phyloP scores from a whole-genome alignment of 2,329 filamentous ascomycete species.

The Stemphylium beticola region DNA sequence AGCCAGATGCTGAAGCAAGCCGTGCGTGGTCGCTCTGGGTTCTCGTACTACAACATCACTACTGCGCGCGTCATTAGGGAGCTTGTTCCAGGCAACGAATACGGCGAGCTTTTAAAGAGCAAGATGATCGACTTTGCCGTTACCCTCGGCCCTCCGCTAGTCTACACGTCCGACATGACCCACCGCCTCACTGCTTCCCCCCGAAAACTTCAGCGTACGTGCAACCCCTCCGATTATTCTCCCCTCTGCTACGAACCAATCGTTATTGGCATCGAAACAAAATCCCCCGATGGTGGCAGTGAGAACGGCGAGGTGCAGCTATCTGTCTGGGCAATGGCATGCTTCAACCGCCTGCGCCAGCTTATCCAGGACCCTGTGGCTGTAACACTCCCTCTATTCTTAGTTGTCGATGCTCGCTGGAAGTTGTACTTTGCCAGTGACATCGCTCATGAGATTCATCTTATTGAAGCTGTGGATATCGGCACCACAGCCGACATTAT shows the following conservation, averaged over 20 bases:
- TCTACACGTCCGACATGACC: constrained; percentile 7
- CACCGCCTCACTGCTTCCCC: constrained; percentile 11
- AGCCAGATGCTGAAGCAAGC: constrained; percentile 13
- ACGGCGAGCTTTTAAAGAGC: constrained; percentile 4
- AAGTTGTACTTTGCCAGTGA: not conserved
- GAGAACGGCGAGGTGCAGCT: constrained; percentile 17
- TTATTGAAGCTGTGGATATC: constrained; percentile 14
- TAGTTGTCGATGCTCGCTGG: constrained; percentile 10
- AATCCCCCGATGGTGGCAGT: constrained; percentile 14
- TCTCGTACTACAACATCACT: constrained; percentile 15
- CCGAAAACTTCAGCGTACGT: constrained; percentile 3
- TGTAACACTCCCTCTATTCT: constrained; percentile 16
- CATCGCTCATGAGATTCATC: constrained; percentile 9
- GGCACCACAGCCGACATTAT: constrained; percentile 11
- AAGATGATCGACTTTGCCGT: constrained; percentile 22
- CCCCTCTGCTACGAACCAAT: constrained; percentile 13
- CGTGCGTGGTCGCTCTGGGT: constrained; percentile 2
- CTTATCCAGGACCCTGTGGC: constrained; percentile 12
- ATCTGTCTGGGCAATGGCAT: constrained; percentile 16
- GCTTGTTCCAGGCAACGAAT: constrained; percentile 16
- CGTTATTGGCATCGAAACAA: constrained; percentile 13
- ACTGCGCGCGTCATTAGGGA: constrained; percentile 16
- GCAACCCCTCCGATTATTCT: constrained; percentile 16
- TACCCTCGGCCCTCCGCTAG: constrained; percentile 7
- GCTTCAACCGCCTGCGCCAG: constrained; percentile 13